A percentile compares a stretch with the other conserved stretches of the same genome.
Evolutionary conservation across 177 flowering plant genomes (phyloP).

Genomic region (Vitis hybrid): DNA sequence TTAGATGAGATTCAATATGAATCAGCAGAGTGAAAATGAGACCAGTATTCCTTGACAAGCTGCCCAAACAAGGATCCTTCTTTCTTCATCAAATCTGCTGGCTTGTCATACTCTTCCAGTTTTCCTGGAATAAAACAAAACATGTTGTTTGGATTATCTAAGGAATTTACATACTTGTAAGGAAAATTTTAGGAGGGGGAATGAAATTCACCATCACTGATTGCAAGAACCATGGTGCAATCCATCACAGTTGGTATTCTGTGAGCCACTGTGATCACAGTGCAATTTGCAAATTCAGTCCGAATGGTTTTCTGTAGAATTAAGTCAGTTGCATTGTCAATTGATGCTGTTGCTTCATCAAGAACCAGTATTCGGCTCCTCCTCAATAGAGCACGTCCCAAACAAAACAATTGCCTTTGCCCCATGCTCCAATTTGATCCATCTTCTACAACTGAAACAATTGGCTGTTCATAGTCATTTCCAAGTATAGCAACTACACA

Average conservation of each 20-base stretch:
- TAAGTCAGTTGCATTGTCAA: slow-evolving; percentile 73
- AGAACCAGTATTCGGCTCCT: slow-evolving; percentile 66
- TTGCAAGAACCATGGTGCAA: slow-evolving; percentile 74
- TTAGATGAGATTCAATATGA: slow-evolving; percentile 1
- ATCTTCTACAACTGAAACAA: slow-evolving; percentile 51
- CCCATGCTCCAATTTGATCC: slow-evolving; percentile 93
- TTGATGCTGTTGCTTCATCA: slow-evolving; percentile 91
- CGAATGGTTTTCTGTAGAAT: slow-evolving; percentile 72
- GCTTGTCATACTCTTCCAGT: slow-evolving; percentile 64
- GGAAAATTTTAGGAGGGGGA: neutral
- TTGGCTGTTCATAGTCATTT: too few species aligned
- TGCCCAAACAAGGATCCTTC: slow-evolving; percentile 59
- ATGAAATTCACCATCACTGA: slow-evolving; percentile 68
- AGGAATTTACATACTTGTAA: neutral
- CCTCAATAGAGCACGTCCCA: slow-evolving; percentile 72
- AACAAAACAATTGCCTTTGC: slow-evolving; percentile 68
- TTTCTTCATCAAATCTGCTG: slow-evolving; percentile 52
- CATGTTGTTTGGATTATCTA: too few species aligned
- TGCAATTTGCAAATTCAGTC: slow-evolving; percentile 71
- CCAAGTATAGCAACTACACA: too few species aligned
- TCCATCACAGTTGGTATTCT: slow-evolving; percentile 93
- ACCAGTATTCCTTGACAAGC: slow-evolving; percentile 74
- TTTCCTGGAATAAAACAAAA: slow-evolving; percentile 37
- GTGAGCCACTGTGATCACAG: slow-evolving; percentile 89
- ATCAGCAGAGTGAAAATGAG: slow-evolving; percentile 50